Evolutionary conservation across 306 rosid genomes (phyloP), one percentile per base, ranked within the genome.

Genomic region (Trifolium fragiferum): DNA sequence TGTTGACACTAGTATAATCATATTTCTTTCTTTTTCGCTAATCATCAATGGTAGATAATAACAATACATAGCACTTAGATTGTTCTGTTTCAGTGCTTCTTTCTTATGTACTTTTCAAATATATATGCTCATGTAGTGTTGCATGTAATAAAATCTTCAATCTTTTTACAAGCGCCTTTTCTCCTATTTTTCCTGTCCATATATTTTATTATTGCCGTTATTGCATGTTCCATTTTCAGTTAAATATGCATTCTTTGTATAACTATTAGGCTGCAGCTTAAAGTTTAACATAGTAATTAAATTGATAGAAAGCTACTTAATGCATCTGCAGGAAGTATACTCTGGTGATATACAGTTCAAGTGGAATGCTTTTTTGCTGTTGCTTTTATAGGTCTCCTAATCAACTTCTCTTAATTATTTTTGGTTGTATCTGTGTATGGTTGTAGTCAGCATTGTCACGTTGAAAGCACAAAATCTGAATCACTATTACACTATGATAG

Each of bases 1-100:
- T 66, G 54, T 43, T 66, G 72, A 23, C 21, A 43, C 21, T 44
- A 44, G 57, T 44, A 21, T 67, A 44, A 27, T 27, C 21, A 44
- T 18, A 23, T 15, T 14, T 66, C 54, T 41, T 20, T 67, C 8
- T 23, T 67, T 13, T 63, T 19, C 15, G 4, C 57, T 23, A 67
- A 67, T 67, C 44, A 67, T 67, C 44, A 67, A 67, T 44, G 57
- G 46, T 33, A 10, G 57, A 23, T 13, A 66, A 66, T 2, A 66
- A 43, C 54, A 43, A 66, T 23, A 14, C 23, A 44, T 50, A 25
- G 23, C 57, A 47, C 72, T 67, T 23, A 44, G 25, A 44, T 8
- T 43, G 38, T 63, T 55, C 40, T 47, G 20, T 47, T 66, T 43
- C 8, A 8, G 72, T 66, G 71, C 55, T 13, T 43, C 14, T 66